A percentile compares a stretch with the other conserved stretches of the same genome.
These are phyloP conservation scores for Acanthamoeba quina DNA, from an alignment of 208 protist genomes.

Conservation along the genomic window DNA sequence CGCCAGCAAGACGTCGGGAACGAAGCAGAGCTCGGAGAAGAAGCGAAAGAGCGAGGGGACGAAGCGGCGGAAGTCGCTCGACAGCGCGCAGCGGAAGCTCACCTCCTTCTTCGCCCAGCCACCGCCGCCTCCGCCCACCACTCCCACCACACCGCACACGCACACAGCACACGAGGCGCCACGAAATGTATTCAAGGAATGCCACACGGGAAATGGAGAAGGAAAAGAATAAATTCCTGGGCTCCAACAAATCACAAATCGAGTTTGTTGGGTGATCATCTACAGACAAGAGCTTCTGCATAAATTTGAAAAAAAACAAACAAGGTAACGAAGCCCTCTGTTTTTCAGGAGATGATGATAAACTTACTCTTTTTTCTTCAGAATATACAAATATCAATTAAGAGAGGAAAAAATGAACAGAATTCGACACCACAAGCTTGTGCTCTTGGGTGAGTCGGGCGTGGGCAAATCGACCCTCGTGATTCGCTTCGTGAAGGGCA, in stretches of 20 bases:
- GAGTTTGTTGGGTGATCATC: neutral
- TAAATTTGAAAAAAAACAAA: too few relatives aligned
- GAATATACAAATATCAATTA: too few relatives aligned
- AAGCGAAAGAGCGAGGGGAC: neutral
- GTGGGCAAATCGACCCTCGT: slow-evolving; percentile 94
- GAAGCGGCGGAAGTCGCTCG: neutral
- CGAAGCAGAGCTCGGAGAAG: neutral
- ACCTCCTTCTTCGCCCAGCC: neutral
- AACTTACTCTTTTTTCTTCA: too few relatives aligned
- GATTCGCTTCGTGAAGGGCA: slow-evolving; percentile 94
- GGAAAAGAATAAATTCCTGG: neutral
- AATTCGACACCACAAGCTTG: slow-evolving; percentile 92
- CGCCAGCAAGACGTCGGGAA: neutral
- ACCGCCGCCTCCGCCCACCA: too few relatives aligned
- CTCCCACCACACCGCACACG: too few relatives aligned
- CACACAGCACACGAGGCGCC: too few relatives aligned
- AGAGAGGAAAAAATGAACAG: slow-evolving; percentile 4
- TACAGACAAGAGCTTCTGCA: neutral
- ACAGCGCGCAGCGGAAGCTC: neutral
- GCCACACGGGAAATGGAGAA: neutral
- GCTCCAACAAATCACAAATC: neutral
- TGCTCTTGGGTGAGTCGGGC: slow-evolving; percentile 92
- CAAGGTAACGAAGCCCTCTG: too few relatives aligned
- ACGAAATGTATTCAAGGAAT: too few relatives aligned
- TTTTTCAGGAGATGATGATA: too few relatives aligned